phyloP scores from a whole-genome alignment of 1,139 yeast species.

The Magnusiomyces ingens region DNA sequence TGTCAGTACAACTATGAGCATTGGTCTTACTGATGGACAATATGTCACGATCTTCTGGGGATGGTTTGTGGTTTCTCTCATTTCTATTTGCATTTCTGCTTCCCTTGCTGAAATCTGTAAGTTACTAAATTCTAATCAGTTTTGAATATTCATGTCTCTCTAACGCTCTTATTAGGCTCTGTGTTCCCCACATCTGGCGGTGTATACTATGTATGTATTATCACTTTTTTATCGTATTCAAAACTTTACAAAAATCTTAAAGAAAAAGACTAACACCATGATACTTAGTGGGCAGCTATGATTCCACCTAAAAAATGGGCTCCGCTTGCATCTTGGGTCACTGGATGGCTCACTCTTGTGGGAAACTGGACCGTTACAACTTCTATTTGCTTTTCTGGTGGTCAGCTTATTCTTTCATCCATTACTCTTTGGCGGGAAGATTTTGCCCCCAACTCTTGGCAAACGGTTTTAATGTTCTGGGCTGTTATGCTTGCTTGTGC shows the following conservation, averaged over 20 bases:
- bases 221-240: conserved; percentile 11
- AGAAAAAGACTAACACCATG: neutral
- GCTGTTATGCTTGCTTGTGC: conserved; percentile 19
- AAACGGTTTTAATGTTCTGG: conserved; percentile 19
- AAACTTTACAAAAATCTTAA: neutral
- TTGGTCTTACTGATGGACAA: conserved; percentile 25
- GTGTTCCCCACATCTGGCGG: conserved; percentile 21
- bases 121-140: conserved; percentile 17
- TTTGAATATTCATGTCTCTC: conserved; percentile 15
- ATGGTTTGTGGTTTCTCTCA: conserved; percentile 19
- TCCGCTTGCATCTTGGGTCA: conserved; percentile 15
- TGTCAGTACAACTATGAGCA: conserved; percentile 18
- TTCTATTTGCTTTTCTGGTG: conserved; percentile 16
- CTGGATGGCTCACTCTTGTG: conserved; percentile 17
- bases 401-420: conserved; percentile 15
- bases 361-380: conserved; percentile 18
- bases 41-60: conserved; percentile 25
- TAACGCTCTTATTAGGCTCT: conserved; percentile 18
- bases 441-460: conserved; percentile 16
- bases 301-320: conserved; percentile 16
- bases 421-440: conserved; percentile 14
- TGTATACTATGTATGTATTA: conserved; percentile 20
- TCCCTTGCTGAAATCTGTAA: conserved; percentile 26
- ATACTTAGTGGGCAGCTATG: conserved; percentile 16
- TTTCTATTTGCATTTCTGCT: conserved; percentile 23